Percentiles rank a stretch among this genome's conserved stretches.
Conservation (phyloP, 352 stramenopile species). For the Aphanomyces astaci region DNA sequence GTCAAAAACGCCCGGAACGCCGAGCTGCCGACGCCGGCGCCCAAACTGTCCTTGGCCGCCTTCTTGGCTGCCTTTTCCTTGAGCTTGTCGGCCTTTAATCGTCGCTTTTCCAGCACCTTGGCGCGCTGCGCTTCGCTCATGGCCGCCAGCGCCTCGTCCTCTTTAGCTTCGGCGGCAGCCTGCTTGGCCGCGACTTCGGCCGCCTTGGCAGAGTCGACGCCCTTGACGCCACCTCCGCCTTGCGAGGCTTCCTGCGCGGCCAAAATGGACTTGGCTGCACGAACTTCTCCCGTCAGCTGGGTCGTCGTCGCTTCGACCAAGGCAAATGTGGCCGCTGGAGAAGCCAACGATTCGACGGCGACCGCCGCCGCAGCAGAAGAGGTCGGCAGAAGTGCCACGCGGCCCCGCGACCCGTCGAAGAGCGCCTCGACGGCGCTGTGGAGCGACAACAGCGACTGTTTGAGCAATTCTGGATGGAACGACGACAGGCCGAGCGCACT, state of each 20-base stretch:
- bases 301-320: slow-evolving; percentile 39
- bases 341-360: slow-evolving; percentile 21
- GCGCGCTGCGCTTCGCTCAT: slow-evolving; percentile 65
- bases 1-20: slow-evolving; percentile 49
- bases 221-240: slow-evolving; percentile 41
- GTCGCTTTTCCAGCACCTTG: slow-evolving; percentile 35
- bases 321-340: slow-evolving; percentile 33
- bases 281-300: slow-evolving; percentile 42
- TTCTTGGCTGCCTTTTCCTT: slow-evolving; percentile 78
- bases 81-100: slow-evolving; percentile 63
- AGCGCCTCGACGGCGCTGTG: slow-evolving; percentile 52
- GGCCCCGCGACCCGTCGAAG: slow-evolving; percentile 45
- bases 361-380: slow-evolving; percentile 21
- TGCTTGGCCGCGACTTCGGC: slow-evolving; percentile 46
- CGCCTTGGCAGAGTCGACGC: slow-evolving; percentile 52
- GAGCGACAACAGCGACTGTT: slow-evolving; percentile 47
- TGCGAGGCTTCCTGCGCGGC: slow-evolving; percentile 47
- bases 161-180: slow-evolving; percentile 60
- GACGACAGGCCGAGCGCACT: slow-evolving; percentile 23
- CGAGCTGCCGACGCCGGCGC: slow-evolving; percentile 55
- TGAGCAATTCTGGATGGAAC: slow-evolving; percentile 55
- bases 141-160: slow-evolving; percentile 71
- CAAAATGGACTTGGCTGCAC: slow-evolving; percentile 48
- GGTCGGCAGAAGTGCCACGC: slow-evolving; percentile 21
- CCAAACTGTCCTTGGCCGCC: slow-evolving; percentile 51